Base-by-base conservation (phyloP, 176 grass and related monocot genomes). In the Miscanthus lutarioriparius region DNA sequence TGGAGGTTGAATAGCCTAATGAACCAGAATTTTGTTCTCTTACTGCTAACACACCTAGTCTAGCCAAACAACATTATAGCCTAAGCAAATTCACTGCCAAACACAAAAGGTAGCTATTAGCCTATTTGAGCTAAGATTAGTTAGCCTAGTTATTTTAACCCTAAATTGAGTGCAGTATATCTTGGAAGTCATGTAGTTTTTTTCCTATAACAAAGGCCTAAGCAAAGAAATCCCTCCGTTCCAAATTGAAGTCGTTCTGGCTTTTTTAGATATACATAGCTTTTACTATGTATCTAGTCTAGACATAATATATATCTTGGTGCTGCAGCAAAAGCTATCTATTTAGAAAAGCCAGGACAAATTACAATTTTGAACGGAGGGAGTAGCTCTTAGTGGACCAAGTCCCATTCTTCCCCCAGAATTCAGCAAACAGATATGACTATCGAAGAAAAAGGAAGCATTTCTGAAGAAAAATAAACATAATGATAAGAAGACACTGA, bases 401-500 rank as follows among this genome's bases (percentile, higher is more conserved):
- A 12, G 30, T 81, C 22, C 3, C 66, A 70, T 56, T 40, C 12
- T 26, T 11, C 20, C 11, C 3, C 45, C 33, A 7, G 28, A 16
- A n/a, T 51, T 32, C 27, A 23, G 45, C 13, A 19, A 64, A 66
- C 2, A 61, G 44, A 83, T 73, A n/a, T 70, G 59, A 10, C 37
- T 77, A 63, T 41, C 4, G 19, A 80, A 75, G 30, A 75, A 71
- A 76, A 70, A n/a, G 7, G 36, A 64, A 85, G 54, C 15, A 59
- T 11, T 58, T 45, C 28, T 76, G 49, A 36, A 35, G 9, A 53
- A 15, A 72, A 61, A 64, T 32, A 65, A 64, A 48, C 1, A 25
- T 4, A 22, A 14, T 43, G 28, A 25, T 6, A 44, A 10, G 82
- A 44, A 10, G 82, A 61, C 62, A 17, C 76, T 6, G 14, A 10